Conservation (phyloP, 306 rosid species). For the Castanea mollissima region DNA sequence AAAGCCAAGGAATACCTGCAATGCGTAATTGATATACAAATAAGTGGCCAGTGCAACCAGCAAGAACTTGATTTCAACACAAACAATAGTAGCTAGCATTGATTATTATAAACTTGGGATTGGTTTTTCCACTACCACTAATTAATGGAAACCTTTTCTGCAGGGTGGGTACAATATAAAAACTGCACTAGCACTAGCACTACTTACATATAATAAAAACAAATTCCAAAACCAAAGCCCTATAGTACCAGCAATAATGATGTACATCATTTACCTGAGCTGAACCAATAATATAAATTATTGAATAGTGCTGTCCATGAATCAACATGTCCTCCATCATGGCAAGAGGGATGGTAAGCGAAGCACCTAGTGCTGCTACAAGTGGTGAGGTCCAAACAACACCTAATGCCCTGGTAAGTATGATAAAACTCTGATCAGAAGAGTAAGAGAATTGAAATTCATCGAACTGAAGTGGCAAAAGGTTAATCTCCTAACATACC, state of each 20-base stretch:
- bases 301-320: slow-evolving; percentile 28
- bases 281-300: slow-evolving; percentile 27
- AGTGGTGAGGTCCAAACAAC: slow-evolving; percentile 36
- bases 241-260: too few relatives aligned
- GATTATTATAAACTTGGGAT: not conserved
- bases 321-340: slow-evolving; percentile 33
- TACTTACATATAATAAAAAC: not conserved
- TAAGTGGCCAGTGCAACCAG: not conserved
- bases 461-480: not conserved
- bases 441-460: not conserved
- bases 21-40: not conserved
- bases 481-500: slow-evolving; percentile 4
- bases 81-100: not conserved
- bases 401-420: slow-evolving; percentile 26
- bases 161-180: too few relatives aligned
- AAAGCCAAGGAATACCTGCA: slow-evolving; percentile 32
- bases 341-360: slow-evolving; percentile 32
- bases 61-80: not conserved
- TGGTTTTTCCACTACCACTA: not conserved
- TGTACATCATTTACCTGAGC: slow-evolving; percentile 18
- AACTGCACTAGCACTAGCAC: too few relatives aligned
- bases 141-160: not conserved
- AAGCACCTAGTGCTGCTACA: slow-evolving; percentile 30
- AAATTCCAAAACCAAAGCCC: not conserved
- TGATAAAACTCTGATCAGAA: not conserved